Evolutionary conservation across 1,284 basidiomycete species (phyloP).

Genomic region (Tremellales sp.): DNA sequence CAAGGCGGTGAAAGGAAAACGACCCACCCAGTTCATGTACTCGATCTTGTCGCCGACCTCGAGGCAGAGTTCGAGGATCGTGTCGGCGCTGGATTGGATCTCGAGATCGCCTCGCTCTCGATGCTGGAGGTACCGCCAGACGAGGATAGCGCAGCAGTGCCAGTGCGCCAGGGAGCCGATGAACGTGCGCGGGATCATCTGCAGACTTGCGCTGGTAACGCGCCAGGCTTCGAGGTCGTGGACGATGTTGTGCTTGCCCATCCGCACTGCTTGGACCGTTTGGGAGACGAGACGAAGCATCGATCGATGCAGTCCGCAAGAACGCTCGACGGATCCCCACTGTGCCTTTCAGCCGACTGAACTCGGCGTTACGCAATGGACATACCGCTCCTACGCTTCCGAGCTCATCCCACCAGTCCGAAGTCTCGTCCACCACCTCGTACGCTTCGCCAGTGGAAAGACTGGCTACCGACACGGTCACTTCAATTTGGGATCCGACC

Average conservation of each 20-base stretch:
- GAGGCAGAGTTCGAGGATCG: constrained; percentile 31
- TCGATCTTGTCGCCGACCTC: constrained; percentile 42
- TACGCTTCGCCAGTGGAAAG: constrained; percentile 22
- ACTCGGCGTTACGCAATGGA: constrained; percentile 6
- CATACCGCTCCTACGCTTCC: constrained; percentile 9
- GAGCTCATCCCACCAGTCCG: constrained; percentile 32
- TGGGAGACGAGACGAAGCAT: constrained; percentile 20
- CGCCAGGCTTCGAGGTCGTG: constrained; percentile 10
- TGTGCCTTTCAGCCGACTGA: constrained; percentile 7
- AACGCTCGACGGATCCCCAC: constrained; percentile 31
- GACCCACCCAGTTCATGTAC: constrained; percentile 43
- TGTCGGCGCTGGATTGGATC: constrained; percentile 29
- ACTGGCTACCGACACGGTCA: constrained; percentile 11
- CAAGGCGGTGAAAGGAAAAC: not conserved
- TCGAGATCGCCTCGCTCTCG: constrained; percentile 16
- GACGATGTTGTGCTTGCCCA: constrained; percentile 1
- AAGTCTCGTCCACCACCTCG: constrained; percentile 20
- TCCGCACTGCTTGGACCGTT: constrained; percentile 6
- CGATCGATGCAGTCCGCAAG: constrained; percentile 28
- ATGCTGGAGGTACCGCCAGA: not conserved
- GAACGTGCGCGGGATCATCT: constrained; percentile 22
- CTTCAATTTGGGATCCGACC: not conserved
- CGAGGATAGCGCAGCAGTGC: constrained; percentile 22
- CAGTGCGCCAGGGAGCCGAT: constrained; percentile 35
- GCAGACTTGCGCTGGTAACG: constrained; percentile 1